phyloP scores from a whole-genome alignment of 169 alveolate species.

The Plasmodium fragile region DNA sequence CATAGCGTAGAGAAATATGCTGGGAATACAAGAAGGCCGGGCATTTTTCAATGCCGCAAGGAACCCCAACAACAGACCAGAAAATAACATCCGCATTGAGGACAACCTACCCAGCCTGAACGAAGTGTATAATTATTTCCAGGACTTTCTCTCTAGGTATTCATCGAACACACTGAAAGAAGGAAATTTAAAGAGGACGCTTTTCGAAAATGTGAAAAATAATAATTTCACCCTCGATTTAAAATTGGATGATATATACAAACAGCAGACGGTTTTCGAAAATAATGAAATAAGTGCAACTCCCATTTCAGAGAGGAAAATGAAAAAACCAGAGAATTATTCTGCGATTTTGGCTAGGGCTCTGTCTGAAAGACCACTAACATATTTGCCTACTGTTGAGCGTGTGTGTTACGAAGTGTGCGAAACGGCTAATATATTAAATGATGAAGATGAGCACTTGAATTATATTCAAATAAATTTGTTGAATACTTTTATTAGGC shows the following conservation, averaged over 20 bases:
- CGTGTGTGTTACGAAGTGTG: slow-evolving; percentile 86
- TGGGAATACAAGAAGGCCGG: slow-evolving; percentile 84
- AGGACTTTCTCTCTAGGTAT: slow-evolving; percentile 81
- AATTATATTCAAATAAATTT: slow-evolving; percentile 84
- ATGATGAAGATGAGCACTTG: slow-evolving; percentile 81
- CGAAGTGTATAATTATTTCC: slow-evolving; percentile 84
- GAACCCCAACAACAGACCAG: slow-evolving; percentile 73
- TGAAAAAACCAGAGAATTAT: slow-evolving; percentile 78
- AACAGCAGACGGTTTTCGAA: slow-evolving; percentile 82
- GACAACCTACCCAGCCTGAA: slow-evolving; percentile 83
- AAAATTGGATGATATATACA: slow-evolving; percentile 85
- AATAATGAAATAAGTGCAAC: slow-evolving; percentile 78
- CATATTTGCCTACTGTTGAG: slow-evolving; percentile 84
- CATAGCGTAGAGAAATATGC: slow-evolving; percentile 2
- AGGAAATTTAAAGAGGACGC: slow-evolving; percentile 83
- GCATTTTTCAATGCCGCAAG: slow-evolving; percentile 80
- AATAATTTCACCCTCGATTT: slow-evolving; percentile 84
- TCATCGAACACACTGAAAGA: slow-evolving; percentile 85
- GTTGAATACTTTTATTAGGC: slow-evolving; percentile 83
- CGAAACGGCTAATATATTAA: slow-evolving; percentile 81
- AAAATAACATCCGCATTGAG: slow-evolving; percentile 73
- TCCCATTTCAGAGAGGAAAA: slow-evolving; percentile 74
- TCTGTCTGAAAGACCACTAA: slow-evolving; percentile 84
- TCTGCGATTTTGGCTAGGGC: slow-evolving; percentile 85
- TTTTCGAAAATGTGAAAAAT: slow-evolving; percentile 84